Base-by-base conservation (phyloP, 2,329 filamentous ascomycete species). In the Fusarium albosuccineum region DNA sequence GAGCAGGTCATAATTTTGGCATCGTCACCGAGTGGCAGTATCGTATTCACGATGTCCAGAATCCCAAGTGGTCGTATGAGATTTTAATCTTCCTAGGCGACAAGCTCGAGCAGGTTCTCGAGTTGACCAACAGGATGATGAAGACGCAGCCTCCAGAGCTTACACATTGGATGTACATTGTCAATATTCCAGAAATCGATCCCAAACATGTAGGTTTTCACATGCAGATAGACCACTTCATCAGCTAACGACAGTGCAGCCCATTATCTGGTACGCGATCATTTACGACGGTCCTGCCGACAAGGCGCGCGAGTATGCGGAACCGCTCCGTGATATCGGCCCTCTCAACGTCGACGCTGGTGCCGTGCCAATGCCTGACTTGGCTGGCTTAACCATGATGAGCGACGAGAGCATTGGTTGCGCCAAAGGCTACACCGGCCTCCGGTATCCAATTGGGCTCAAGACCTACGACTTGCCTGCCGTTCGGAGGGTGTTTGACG, bases 41-140 rank as follows among this genome's bases (percentile, higher is more conserved):
- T 1, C 83, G 82, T 62, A 79, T 87, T 6, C 85, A 85, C 64
- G 80, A 85, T 55, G 74, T 76, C 6, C 72, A 75, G 46, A 55
- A 41, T 46, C 60, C 53, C 0, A 50, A 75, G 13, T 85, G 80
- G 79, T 78, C 80, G 2, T 78, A 79, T 29, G 75, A 78, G 45
- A 79, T 73, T 0, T 74, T 83, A 16, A 73, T 77, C 8, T 84
- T 81, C 56, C 75, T 22, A 4, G 64, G 60, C 0, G 65, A 71
- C 9, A 70, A 65, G 10, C 39, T 73, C 5, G 70, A 71, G 11
- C n/a, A 41, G 8, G 13, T 73, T 10, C 17, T 69, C 4, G 57
- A 58, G 17, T 27, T 64, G 22, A 65, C 59, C 0, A 70, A 71
- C 2, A 44, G 45, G 7, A 70, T 69, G 62, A 62, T 62, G 54